These are phyloP conservation scores for Bolboschoenus planiculmis DNA, from an alignment of 176 grass and related monocot genomes.

Conservation along the genomic window DNA sequence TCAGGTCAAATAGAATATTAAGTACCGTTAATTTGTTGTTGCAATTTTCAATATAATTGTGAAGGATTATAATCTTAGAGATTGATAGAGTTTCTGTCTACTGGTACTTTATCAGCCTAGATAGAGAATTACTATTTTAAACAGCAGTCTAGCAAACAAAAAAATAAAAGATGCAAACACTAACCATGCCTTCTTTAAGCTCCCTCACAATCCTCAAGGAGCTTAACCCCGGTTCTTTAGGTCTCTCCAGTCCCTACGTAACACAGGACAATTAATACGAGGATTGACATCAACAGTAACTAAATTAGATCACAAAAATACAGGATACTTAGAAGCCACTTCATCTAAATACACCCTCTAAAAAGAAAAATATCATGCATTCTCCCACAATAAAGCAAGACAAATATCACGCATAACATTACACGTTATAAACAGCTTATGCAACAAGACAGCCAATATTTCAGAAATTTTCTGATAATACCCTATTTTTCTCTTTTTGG, in stretches of 20 bases:
- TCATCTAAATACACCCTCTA: neutral
- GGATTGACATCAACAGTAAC: neutral
- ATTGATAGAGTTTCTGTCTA: neutral
- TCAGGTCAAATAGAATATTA: conserved; percentile 27
- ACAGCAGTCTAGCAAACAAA: neutral
- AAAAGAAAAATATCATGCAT: neutral
- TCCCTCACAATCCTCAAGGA: conserved; percentile 64
- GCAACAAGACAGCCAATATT: neutral
- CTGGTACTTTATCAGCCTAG: neutral
- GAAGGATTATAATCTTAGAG: conserved; percentile 13
- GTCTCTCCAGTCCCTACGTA: conserved; percentile 73
- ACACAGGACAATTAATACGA: conserved; percentile 11
- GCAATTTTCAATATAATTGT: neutral
- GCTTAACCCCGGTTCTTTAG: conserved; percentile 71
- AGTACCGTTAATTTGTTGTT: neutral
- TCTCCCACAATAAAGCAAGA: neutral
- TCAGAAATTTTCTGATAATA: neutral
- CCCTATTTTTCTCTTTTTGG: neutral
- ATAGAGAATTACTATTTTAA: neutral
- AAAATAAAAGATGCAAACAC: conserved; percentile 6
- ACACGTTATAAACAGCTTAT: neutral
- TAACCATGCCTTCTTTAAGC: conserved; percentile 88
- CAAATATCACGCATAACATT: neutral
- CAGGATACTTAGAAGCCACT: neutral
- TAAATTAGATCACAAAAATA: neutral